Base-by-base conservation (phyloP, 305 asterid species). In the Solanum hybrid region DNA sequence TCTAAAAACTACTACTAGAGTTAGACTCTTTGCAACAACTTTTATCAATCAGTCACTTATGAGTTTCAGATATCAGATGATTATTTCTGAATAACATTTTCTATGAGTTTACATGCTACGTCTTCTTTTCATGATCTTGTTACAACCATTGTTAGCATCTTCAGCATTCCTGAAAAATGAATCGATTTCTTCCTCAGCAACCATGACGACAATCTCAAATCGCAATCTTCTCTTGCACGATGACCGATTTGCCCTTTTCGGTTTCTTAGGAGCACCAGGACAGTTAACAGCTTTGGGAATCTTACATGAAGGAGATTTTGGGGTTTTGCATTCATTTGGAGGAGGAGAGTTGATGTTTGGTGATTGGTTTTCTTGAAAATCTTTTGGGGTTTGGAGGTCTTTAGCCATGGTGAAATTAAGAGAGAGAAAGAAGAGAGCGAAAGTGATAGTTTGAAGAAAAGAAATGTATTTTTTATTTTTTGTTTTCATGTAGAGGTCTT, bases 261-360 rank as follows among this genome's bases (percentile, higher is more conserved):
- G 92, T 94, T 95, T 94, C 90, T 84, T 94, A 17, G 98, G 98
- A 10, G 98, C 96, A 7, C 96, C 96, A 57, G 99, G 99, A 90
- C 99, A 96, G 89, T 79, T 87, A 36, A 89, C 75, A 13, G 87
- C 29, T 79, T 92, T 31, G 2, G 98, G 97, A 88, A 96, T 94
- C 93, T 78, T 93, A 90, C 93, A 87, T 26, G 80, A 84, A 7
- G 98, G 93, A 6, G 96, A 95, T 88, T 88, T 93, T 10, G 98
- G 98, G 4, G 98, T 96, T 83, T 51, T 93, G 89, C 94, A 96
- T 33, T 84, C 91, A 12, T 92, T 91, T 68, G 89, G 38, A 11
- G 0, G 81, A 34, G 13, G 75, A 87, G 89, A 38, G 26, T 76
- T 31, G 81, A 51, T 36, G 32, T 65, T 76, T 77, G 76, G 90